Evolutionary conservation across 176 grass and related monocot species (phyloP).

Genomic region (Lolium perenne): DNA sequence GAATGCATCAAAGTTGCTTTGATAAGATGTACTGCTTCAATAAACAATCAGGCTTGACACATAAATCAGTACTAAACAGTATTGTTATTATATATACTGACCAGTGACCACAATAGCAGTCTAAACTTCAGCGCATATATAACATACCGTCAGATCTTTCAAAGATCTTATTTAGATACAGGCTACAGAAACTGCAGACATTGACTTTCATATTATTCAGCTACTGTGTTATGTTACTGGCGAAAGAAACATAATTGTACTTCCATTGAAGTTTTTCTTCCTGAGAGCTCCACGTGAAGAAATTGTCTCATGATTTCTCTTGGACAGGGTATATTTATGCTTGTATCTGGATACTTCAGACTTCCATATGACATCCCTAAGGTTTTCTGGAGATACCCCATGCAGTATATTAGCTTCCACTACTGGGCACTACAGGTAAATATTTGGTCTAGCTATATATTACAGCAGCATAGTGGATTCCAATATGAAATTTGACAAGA

Average conservation of each 20-base stretch:
- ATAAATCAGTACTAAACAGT: background rate
- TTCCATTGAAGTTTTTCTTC: background rate
- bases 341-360: conserved; percentile 97
- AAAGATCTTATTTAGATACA: background rate
- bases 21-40: too few relatives aligned
- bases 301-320: conserved; percentile 18
- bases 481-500: conserved; percentile 32
- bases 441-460: background rate
- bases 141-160: background rate
- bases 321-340: conserved; percentile 97
- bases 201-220: background rate
- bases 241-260: background rate
- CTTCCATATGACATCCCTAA: conserved; percentile 94
- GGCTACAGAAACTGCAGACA: background rate
- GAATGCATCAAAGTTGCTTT: too few relatives aligned
- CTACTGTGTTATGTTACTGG: background rate
- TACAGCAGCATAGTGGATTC: background rate
- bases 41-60: background rate
- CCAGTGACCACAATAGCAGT: background rate
- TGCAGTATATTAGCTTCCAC: conserved; percentile 99
- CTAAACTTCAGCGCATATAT: conserved; percentile 11
- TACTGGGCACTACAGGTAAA: conserved; percentile 99
- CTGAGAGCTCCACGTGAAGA: background rate
- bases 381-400: conserved; percentile 93
- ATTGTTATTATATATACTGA: conserved; percentile 23